phyloP scores from a whole-genome alignment of 1,284 basidiomycete genomes.

The Ustilago vetiveriae region DNA sequence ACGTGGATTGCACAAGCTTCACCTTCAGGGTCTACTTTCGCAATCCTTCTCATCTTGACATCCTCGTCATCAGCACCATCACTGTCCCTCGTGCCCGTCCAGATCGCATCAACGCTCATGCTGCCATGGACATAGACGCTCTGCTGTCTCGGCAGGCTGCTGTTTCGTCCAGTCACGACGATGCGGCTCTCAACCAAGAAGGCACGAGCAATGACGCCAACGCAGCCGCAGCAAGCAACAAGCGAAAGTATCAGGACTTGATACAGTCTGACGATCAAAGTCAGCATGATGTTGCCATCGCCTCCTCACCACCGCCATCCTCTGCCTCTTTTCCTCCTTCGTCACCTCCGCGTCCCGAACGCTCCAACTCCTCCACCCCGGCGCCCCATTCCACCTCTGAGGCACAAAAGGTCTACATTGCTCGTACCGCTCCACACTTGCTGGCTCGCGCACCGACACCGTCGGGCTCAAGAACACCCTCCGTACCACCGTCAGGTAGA shows the following conservation, averaged over 20 bases:
- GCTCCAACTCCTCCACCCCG: conserved; percentile 28
- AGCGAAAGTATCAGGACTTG: conserved; percentile 33
- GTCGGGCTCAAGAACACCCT: conserved; percentile 23
- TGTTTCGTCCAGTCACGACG: background rate
- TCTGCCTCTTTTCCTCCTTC: conserved; percentile 9
- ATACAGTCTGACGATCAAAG: conserved; percentile 10
- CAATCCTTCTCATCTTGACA: background rate
- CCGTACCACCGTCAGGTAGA: conserved; percentile 25
- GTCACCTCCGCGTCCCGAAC: conserved; percentile 6
- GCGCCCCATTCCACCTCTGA: conserved; percentile 20
- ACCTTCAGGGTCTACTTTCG: conserved; percentile 2
- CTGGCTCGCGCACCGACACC: conserved; percentile 23
- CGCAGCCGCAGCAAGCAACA: conserved; percentile 2
- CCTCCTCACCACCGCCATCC: conserved; percentile 10
- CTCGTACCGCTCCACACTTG: conserved; percentile 55
- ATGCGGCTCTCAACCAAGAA: background rate
- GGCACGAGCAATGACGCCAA: background rate
- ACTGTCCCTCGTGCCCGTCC: too few species aligned
- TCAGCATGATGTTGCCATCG: background rate
- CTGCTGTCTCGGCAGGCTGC: background rate
- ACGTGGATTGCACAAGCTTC: background rate
- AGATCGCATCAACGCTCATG: conserved; percentile 1
- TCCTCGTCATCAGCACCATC: background rate
- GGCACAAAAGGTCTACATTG: conserved; percentile 47
- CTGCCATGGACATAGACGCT: conserved; percentile 26